Percentiles rank a stretch among this genome's conserved stretches.
These are phyloP conservation scores for Anisodus acutangulus DNA, from an alignment of 257 asterid species.

Conservation along the genomic window DNA sequence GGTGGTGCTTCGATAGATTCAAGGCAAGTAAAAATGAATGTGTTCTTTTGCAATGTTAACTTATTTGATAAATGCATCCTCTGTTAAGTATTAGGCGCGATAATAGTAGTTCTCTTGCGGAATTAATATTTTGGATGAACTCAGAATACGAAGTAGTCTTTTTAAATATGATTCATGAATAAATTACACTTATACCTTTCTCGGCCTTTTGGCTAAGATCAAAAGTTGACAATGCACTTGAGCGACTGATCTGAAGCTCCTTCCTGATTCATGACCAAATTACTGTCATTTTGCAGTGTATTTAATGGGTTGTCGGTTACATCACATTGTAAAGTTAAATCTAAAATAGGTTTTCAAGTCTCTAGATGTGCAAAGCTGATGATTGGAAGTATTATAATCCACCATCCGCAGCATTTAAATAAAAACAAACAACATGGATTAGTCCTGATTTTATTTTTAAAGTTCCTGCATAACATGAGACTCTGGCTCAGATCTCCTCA, in stretches of 20 bases:
- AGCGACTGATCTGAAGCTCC: neutral
- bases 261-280: conserved; percentile 7
- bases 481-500: conserved; percentile 11
- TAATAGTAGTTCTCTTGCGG: conserved; percentile 6
- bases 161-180: neutral
- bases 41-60: neutral
- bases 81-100: neutral
- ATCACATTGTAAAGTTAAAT: neutral
- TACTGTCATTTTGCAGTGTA: neutral
- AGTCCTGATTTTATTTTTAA: neutral
- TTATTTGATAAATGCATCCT: neutral
- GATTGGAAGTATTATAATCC: conserved; percentile 1
- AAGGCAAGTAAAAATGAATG: conserved; percentile 57
- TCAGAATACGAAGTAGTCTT: neutral
- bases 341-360: neutral
- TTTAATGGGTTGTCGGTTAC: neutral
- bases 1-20: conserved; percentile 91
- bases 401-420: neutral
- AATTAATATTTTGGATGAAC: neutral
- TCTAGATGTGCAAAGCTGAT: conserved; percentile 9
- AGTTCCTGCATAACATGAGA: neutral
- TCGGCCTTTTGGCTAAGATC: conserved; percentile 66
- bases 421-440: conserved; percentile 4
- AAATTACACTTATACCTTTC: conserved; percentile 43
- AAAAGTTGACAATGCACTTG: conserved; percentile 27